Evolutionary conservation across 495 filamentous ascomycete genomes (phyloP).

Genomic region (Podospora tetraspora): DNA sequence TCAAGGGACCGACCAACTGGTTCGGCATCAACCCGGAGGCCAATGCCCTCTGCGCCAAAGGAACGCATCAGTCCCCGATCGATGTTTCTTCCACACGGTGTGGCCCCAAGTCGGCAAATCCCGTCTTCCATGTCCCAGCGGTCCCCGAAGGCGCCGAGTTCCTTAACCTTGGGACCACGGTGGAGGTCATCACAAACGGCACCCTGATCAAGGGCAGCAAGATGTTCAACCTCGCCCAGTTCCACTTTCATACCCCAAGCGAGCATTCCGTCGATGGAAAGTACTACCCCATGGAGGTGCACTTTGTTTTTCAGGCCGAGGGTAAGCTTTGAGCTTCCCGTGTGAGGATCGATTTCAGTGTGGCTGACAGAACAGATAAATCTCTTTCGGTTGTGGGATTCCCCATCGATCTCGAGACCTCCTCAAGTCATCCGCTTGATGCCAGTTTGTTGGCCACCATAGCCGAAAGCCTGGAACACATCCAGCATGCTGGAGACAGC

Average conservation of each 20-base stretch:
- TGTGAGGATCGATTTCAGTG: not conserved
- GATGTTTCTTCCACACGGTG: not conserved
- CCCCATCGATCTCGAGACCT: conserved; percentile 2
- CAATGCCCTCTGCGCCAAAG: not conserved
- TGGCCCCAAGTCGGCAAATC: not conserved
- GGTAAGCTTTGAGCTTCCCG: not conserved
- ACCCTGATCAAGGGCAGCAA: conserved; percentile 7
- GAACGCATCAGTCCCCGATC: conserved; percentile 11
- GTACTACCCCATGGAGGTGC: conserved; percentile 11
- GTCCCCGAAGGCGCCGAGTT: conserved; percentile 8
- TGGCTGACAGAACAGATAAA: not conserved
- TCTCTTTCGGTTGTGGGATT: conserved; percentile 6
- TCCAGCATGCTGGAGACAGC: not conserved
- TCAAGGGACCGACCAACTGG: conserved; percentile 5
- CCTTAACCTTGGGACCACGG: conserved; percentile 9
- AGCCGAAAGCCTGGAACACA: not conserved
- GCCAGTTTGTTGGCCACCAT: not conserved
- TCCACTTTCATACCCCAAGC: conserved; percentile 10
- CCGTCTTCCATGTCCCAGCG: not conserved
- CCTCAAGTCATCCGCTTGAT: not conserved
- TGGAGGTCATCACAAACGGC: conserved; percentile 9
- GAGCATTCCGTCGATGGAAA: conserved; percentile 8
- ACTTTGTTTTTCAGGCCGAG: conserved; percentile 13
- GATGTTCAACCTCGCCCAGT: conserved; percentile 9
- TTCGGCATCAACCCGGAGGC: not conserved